Base-by-base conservation (phyloP, 352 stramenopile species). In the Phytophthora citrophthora region DNA sequence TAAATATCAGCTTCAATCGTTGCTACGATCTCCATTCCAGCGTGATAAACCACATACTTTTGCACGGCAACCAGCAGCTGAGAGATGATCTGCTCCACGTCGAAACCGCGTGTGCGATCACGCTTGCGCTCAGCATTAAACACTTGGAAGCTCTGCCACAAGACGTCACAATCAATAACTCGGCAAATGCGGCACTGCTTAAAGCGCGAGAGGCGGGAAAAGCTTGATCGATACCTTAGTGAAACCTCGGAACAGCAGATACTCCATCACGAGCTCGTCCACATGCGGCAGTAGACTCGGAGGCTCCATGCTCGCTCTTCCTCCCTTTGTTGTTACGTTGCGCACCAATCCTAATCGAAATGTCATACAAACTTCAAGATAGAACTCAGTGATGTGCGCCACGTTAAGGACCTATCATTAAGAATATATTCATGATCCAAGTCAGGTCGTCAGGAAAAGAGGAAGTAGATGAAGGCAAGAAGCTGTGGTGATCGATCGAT, bases 231-330 rank as follows among this genome's bases (percentile, higher is more conserved):
- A 16, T 4, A 82, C 81, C 76, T 92, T 92, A 24, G 86, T 92
- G 65, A 94, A 94, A 32, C 86, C 86, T 5, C 86, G 75, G 72
- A 94, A 94, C 55, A 94, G 81, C 47, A 94, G 66, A 63, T 94
- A 94, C 72, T 94, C 86, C 77, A 94, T 89, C 58, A 94, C 72
- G 29, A 94, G 76, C 71, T 94, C 86, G 55, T 93, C 86, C 51
- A 94, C 83, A 64, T 90, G 84, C 62, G 86, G 79, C 45, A 94
- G 68, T 23, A 91, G 64, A 45, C 66, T 77, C 47, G 72, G 67
- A 31, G 77, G 54, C 50, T 77, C 53, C 68, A 79, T 77, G 7
- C 31, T 66, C 45, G 18, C 40, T 47, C 29, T 63, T 53, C 31
- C 38, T 68, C 31, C 31, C 29, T 16, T 54, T 26, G 55, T 70